phyloP scores from a whole-genome alignment of 257 asterid genomes.

The Petrea volubilis region DNA sequence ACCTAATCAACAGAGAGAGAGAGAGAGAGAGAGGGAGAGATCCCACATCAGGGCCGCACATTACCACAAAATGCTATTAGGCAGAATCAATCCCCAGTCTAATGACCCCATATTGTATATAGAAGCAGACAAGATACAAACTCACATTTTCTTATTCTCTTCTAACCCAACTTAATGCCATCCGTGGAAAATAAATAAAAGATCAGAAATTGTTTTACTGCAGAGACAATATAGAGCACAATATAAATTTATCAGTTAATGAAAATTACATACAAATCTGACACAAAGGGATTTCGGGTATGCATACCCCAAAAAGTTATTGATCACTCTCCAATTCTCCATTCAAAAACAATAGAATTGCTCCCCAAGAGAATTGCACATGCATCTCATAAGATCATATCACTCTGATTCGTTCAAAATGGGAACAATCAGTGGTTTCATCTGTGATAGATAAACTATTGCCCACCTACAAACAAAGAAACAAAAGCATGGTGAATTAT shows the following conservation, averaged over 20 bases:
- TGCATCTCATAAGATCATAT: conserved; percentile 18
- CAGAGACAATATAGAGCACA: conserved; percentile 19
- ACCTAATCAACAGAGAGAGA: no score
- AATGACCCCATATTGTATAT: background rate
- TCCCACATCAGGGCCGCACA: background rate
- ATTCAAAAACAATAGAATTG: conserved; percentile 17
- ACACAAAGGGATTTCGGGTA: conserved; percentile 27
- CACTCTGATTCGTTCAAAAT: conserved; percentile 69
- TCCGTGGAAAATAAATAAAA: conserved; percentile 24
- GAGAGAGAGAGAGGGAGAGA: background rate
- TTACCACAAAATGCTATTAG: background rate
- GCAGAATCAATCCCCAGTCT: background rate
- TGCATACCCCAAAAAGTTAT: conserved; percentile 26
- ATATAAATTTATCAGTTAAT: background rate
- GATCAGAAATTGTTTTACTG: conserved; percentile 16
- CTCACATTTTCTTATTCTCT: conserved; percentile 30
- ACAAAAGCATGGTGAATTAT: conserved; percentile 19
- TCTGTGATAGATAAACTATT: conserved; percentile 81
- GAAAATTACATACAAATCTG: conserved; percentile 34
- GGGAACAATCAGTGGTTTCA: conserved; percentile 92
- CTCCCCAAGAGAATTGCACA: conserved; percentile 21
- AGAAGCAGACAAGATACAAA: background rate
- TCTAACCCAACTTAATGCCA: conserved; percentile 19
- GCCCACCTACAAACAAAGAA: conserved; percentile 69
- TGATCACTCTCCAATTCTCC: conserved; percentile 31